Evolutionary conservation across 257 asterid species (phyloP).

Genomic region (Gentiana straminea): DNA sequence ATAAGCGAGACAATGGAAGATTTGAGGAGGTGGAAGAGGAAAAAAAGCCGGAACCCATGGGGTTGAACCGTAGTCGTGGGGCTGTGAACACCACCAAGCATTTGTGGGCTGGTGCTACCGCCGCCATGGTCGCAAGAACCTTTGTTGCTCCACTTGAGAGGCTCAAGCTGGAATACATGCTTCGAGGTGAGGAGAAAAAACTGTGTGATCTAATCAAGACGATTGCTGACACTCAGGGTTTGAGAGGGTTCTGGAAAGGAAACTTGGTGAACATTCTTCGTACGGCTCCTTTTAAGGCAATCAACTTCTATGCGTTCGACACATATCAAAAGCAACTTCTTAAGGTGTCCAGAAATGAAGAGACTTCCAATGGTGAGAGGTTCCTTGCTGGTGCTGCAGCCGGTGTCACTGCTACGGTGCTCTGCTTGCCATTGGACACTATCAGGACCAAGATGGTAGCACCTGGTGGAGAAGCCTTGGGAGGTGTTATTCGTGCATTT

Average conservation of each 20-base stretch:
- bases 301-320: constrained; percentile 82
- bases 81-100: constrained; percentile 86
- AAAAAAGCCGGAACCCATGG: constrained; percentile 17
- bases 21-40: constrained; percentile 14
- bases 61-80: constrained; percentile 28
- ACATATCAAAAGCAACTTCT: constrained; percentile 85
- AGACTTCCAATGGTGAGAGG: constrained; percentile 68
- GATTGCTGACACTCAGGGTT: constrained; percentile 85
- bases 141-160: constrained; percentile 96
- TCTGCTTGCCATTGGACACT: constrained; percentile 94
- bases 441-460: constrained; percentile 92
- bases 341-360: constrained; percentile 60
- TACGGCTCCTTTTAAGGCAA: constrained; percentile 97
- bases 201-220: constrained; percentile 49
- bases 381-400: constrained; percentile 97
- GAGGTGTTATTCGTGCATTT: constrained; percentile 92
- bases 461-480: constrained; percentile 85
- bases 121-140: constrained; percentile 95
- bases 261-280: constrained; percentile 90
- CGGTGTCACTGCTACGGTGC: constrained; percentile 94
- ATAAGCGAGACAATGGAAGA: constrained; percentile 13
- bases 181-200: constrained; percentile 75
- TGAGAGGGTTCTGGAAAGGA: constrained; percentile 96
- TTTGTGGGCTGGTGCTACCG: constrained; percentile 94
- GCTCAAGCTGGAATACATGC: constrained; percentile 85